Percentiles rank a stretch among this genome's conserved stretches.
Evolutionary conservation across 2,329 filamentous ascomycete genomes (phyloP).

Genomic region (Cladosporium sphaerospermum): DNA sequence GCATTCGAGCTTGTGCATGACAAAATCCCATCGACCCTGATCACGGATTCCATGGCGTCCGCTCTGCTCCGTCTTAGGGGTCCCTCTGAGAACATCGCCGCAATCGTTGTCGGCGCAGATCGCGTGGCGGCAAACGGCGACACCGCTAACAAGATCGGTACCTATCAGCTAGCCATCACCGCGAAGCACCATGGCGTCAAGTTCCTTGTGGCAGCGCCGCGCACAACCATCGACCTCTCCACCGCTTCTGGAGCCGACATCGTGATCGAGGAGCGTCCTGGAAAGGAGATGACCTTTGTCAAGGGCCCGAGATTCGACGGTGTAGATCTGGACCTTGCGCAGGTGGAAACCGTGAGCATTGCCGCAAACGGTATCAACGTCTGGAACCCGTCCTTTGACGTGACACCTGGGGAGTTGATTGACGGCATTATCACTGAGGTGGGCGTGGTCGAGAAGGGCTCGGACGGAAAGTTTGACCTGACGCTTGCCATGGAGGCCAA

Average conservation of each 20-base stretch:
- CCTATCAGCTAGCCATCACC: slow-evolving; percentile 85
- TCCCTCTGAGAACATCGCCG: slow-evolving; percentile 61
- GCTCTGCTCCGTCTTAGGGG: slow-evolving; percentile 67
- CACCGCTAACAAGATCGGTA: slow-evolving; percentile 98
- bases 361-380: slow-evolving; percentile 71
- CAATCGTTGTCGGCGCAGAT: slow-evolving; percentile 91
- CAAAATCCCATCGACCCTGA: slow-evolving; percentile 79
- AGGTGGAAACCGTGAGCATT: slow-evolving; percentile 68
- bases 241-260: slow-evolving; percentile 75
- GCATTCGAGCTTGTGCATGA: slow-evolving; percentile 97
- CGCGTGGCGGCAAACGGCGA: slow-evolving; percentile 94
- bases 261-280: slow-evolving; percentile 80
- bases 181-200: slow-evolving; percentile 83
- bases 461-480: slow-evolving; percentile 60
- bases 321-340: slow-evolving; percentile 55
- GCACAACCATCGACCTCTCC: slow-evolving; percentile 83
- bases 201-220: slow-evolving; percentile 90
- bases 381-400: slow-evolving; percentile 97
- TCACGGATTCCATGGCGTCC: slow-evolving; percentile 95
- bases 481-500: slow-evolving; percentile 27
- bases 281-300: slow-evolving; percentile 76
- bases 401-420: slow-evolving; percentile 82
- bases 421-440: slow-evolving; percentile 92
- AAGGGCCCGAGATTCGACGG: slow-evolving; percentile 62
- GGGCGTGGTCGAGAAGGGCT: slow-evolving; percentile 73